phyloP scores from a whole-genome alignment of 257 asterid species.

The Catharanthus roseus region DNA sequence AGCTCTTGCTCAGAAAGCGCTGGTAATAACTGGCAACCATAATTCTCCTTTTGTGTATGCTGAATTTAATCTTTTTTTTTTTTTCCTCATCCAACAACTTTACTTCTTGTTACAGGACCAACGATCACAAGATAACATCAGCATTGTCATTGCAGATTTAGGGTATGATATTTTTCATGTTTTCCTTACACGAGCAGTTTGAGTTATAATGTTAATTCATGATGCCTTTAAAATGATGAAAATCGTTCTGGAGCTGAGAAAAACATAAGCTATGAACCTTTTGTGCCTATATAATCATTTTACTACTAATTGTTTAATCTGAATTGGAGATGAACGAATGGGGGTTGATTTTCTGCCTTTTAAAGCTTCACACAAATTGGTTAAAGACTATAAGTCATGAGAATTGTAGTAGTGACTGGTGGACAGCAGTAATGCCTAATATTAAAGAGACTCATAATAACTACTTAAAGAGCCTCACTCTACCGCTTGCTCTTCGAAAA shows the following conservation, averaged over 20 bases:
- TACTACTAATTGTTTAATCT: background rate
- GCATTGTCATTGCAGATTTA: conserved; percentile 83
- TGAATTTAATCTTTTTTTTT: background rate
- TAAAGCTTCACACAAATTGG: background rate
- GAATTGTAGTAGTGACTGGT: background rate
- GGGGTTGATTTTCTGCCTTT: background rate
- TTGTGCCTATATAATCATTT: background rate
- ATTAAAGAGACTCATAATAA: background rate
- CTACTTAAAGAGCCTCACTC: background rate
- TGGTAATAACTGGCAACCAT: conserved; percentile 42
- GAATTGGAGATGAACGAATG: background rate
- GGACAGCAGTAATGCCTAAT: background rate
- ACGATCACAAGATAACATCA: conserved; percentile 81
- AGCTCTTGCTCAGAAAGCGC: conserved; percentile 74
- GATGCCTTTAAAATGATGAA: background rate
- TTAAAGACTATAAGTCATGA: background rate
- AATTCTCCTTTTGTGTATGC: background rate
- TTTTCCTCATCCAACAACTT: conserved; percentile 10
- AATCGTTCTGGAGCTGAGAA: background rate
- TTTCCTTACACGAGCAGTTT: background rate
- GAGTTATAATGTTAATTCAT: background rate
- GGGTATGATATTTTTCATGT: conserved; percentile 48
- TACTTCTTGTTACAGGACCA: conserved; percentile 46
- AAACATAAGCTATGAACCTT: background rate
- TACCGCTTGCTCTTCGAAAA: background rate